Conservation (phyloP, 1,284 basidiomycete genomes). For the Fistulina hepatica region DNA sequence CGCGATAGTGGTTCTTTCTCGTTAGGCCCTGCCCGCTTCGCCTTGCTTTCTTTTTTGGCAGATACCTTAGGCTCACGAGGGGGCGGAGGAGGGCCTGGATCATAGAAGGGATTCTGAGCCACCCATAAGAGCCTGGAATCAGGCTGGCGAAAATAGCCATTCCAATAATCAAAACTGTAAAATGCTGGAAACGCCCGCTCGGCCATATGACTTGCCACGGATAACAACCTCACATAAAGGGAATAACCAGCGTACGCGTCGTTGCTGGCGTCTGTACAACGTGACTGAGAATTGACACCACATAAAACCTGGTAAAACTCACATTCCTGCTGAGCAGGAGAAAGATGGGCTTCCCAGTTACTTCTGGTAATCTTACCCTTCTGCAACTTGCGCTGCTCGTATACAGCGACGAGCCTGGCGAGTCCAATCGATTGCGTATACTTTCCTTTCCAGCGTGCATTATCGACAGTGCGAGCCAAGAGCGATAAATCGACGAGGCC, state of each 20-base stretch:
- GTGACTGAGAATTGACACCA: constrained; percentile 11
- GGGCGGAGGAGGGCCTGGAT: constrained; percentile 53
- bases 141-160: constrained; percentile 34
- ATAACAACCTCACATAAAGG: constrained; percentile 35
- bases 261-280: constrained; percentile 52
- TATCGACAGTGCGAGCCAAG: constrained; percentile 58
- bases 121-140: constrained; percentile 34
- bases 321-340: constrained; percentile 45
- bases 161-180: constrained; percentile 46
- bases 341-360: constrained; percentile 53
- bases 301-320: constrained; percentile 18
- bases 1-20: too few species aligned
- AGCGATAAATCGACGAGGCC: constrained; percentile 59
- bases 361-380: constrained; percentile 53
- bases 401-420: constrained; percentile 46
- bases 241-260: constrained; percentile 52
- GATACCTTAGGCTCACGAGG: constrained; percentile 5
- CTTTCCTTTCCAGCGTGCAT: constrained; percentile 53
- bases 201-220: constrained; percentile 29
- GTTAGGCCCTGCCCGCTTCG: too few species aligned
- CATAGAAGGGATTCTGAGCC: constrained; percentile 52
- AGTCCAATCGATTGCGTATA: constrained; percentile 48
- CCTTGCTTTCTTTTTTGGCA: too few species aligned
- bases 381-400: constrained; percentile 36
- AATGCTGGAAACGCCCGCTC: constrained; percentile 33